Percentiles rank a stretch among this genome's conserved stretches.
Evolutionary conservation across 768 basidiomycete species (phyloP).

Genomic region (Panellus pusillus): DNA sequence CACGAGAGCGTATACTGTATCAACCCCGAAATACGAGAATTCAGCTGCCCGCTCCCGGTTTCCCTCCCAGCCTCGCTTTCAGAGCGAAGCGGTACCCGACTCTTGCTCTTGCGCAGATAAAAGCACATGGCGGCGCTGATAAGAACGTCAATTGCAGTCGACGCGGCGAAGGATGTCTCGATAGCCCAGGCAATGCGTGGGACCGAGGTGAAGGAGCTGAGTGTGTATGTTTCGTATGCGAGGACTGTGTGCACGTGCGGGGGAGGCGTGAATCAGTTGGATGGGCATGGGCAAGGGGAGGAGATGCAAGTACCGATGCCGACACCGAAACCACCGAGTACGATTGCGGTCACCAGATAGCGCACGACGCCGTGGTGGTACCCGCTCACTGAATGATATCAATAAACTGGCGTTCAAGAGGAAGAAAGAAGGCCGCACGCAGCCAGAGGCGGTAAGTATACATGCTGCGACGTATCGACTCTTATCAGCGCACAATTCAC

Average conservation of each 20-base stretch:
- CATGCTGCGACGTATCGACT: constrained; percentile 28
- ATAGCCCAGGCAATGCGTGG: constrained; percentile 38
- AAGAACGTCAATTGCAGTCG: constrained; percentile 46
- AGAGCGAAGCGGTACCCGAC: neutral
- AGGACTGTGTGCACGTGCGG: constrained; percentile 26
- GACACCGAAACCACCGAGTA: constrained; percentile 38
- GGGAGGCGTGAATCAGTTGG: too few species aligned
- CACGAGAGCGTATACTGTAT: constrained; percentile 37
- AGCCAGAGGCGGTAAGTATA: constrained; percentile 49
- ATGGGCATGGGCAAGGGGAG: neutral
- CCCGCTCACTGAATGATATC: constrained; percentile 29
- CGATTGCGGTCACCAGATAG: constrained; percentile 36
- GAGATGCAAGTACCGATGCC: constrained; percentile 29
- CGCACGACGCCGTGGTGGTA: constrained; percentile 37
- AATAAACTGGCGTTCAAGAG: too few species aligned
- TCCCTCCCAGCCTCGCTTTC: too few species aligned
- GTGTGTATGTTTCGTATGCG: constrained; percentile 38
- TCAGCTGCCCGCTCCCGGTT: too few species aligned
- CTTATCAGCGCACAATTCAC: neutral
- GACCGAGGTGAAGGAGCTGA: constrained; percentile 11
- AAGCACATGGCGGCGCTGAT: constrained; percentile 37
- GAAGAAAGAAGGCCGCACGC: constrained; percentile 25
- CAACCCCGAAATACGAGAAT: constrained; percentile 2
- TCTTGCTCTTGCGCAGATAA: constrained; percentile 34
- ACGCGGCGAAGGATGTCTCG: constrained; percentile 39